Conservation (phyloP, 2,329 filamentous ascomycete species). For the Esteya vermicola region DNA sequence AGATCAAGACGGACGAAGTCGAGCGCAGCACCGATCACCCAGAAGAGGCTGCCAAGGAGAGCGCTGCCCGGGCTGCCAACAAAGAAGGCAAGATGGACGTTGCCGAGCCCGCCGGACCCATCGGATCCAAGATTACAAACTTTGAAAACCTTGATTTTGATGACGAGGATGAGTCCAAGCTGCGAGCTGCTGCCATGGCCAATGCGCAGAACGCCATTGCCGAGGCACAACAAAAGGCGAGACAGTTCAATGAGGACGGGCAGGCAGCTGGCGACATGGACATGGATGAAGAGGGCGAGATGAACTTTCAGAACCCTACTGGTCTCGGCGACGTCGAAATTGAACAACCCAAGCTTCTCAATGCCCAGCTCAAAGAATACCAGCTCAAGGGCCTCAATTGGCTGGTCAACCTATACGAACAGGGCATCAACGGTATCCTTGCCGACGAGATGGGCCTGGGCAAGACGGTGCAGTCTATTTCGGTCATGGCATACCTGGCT, state of each 20-base stretch:
- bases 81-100: slow-evolving; percentile 23
- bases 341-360: slow-evolving; percentile 84
- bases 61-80: background rate
- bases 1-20: slow-evolving; percentile 94
- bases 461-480: slow-evolving; percentile 97
- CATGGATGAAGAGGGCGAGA: slow-evolving; percentile 81
- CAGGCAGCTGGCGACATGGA: slow-evolving; percentile 24
- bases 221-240: slow-evolving; percentile 83
- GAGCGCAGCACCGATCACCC: slow-evolving; percentile 79
- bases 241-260: slow-evolving; percentile 72
- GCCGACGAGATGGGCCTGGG: slow-evolving; percentile 99
- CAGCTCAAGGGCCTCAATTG: slow-evolving; percentile 98
- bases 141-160: slow-evolving; percentile 95
- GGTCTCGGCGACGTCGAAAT: slow-evolving; percentile 90
- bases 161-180: slow-evolving; percentile 72
- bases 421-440: slow-evolving; percentile 97
- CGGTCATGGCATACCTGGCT: slow-evolving; percentile 96
- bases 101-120: slow-evolving; percentile 35
- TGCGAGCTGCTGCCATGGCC: slow-evolving; percentile 76
- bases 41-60: slow-evolving; percentile 43
- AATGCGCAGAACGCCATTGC: slow-evolving; percentile 95
- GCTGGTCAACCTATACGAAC: slow-evolving; percentile 97
- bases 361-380: slow-evolving; percentile 92
- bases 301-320: slow-evolving; percentile 99
- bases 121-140: slow-evolving; percentile 65